Conservation (phyloP, 1,284 basidiomycete genomes). For the Tylopilus orsonianus region DNA sequence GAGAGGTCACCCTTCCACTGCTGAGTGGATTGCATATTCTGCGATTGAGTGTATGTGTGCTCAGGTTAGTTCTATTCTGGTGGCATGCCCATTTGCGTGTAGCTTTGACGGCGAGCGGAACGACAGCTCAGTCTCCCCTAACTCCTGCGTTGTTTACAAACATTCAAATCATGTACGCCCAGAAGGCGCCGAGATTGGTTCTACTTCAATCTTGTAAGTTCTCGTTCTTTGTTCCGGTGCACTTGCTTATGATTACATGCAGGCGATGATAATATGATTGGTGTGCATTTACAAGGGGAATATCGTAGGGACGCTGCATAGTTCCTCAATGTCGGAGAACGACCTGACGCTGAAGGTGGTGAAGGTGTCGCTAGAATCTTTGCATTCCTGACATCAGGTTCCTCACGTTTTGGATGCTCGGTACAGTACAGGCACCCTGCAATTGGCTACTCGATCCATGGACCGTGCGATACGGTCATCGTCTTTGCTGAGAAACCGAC, state of each 20-base stretch:
- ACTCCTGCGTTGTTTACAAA: constrained; percentile 82
- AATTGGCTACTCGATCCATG: constrained; percentile 77
- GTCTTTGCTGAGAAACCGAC: constrained; percentile 78
- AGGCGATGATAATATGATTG: constrained; percentile 70
- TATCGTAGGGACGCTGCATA: constrained; percentile 69
- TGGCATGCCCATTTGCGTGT: background rate
- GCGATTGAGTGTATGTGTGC: constrained; percentile 64
- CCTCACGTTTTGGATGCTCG: constrained; percentile 6
- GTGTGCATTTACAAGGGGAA: constrained; percentile 66
- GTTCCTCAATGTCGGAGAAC: constrained; percentile 66
- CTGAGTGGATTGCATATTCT: constrained; percentile 63
- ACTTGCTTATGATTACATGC: constrained; percentile 11
- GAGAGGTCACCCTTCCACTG: constrained; percentile 62
- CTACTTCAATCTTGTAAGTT: constrained; percentile 70
- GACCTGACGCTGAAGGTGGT: constrained; percentile 48
- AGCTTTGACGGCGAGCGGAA: constrained; percentile 58
- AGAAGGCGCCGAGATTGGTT: constrained; percentile 78
- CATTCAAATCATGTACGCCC: constrained; percentile 74
- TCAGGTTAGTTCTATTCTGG: background rate
- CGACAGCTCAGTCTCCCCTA: constrained; percentile 51
- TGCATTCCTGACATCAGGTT: constrained; percentile 70
- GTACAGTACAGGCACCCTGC: constrained; percentile 62
- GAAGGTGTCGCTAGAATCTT: constrained; percentile 51
- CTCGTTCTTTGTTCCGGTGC: background rate
- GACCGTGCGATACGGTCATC: constrained; percentile 77